phyloP scores from a whole-genome alignment of 177 flowering plant species.

The Vitis hybrid region DNA sequence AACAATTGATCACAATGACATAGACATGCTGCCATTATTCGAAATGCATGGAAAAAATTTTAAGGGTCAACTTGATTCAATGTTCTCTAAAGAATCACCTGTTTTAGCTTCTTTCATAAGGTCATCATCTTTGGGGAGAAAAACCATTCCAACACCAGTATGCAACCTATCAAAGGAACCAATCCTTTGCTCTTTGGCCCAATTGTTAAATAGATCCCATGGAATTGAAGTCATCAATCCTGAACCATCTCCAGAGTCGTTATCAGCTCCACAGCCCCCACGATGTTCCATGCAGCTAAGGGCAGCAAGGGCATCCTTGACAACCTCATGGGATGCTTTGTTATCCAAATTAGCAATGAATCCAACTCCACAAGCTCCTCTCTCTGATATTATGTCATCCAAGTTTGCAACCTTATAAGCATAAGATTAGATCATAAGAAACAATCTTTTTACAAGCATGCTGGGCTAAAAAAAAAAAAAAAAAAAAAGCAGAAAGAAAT shows the following conservation, averaged over 20 bases:
- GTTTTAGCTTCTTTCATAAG: constrained; percentile 66
- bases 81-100: constrained; percentile 42
- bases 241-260: constrained; percentile 99
- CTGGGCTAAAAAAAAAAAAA: background rate
- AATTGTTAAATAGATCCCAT: constrained; percentile 80
- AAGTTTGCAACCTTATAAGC: constrained; percentile 69
- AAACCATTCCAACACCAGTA: constrained; percentile 98
- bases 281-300: constrained; percentile 99
- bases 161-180: constrained; percentile 66
- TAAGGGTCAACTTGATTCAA: constrained; percentile 4
- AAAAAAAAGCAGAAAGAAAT: background rate
- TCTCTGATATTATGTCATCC: constrained; percentile 83
- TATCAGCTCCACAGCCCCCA: constrained; percentile 99
- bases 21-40: background rate
- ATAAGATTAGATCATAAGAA: constrained; percentile 5
- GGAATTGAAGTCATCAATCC: constrained; percentile 97
- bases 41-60: constrained; percentile 2
- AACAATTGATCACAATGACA: background rate
- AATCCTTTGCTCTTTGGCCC: constrained; percentile 80
- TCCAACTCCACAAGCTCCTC: constrained; percentile 99
- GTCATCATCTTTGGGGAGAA: constrained; percentile 73
- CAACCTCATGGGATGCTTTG: constrained; percentile 65
- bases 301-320: constrained; percentile 88
- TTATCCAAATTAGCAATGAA: constrained; percentile 93
- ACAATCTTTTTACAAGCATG: background rate